These are phyloP conservation scores for Xerocomus potaroensis DNA, from an alignment of 768 basidiomycete genomes.

Conservation along the genomic window DNA sequence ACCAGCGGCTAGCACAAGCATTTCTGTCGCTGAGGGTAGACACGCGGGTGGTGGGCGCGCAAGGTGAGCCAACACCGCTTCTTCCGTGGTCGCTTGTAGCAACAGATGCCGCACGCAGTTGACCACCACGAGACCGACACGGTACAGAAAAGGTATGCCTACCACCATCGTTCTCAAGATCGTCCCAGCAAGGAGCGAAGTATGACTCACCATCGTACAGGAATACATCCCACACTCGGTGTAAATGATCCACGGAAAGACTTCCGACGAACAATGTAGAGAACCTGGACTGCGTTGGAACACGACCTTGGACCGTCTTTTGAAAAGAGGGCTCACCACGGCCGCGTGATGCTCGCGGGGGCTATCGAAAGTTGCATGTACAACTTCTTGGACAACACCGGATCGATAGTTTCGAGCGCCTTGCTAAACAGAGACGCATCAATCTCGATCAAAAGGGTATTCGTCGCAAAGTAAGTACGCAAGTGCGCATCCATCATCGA, in stretches of 20 bases:
- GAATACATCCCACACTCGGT: constrained; percentile 81
- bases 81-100: constrained; percentile 46
- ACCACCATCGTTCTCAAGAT: constrained; percentile 1
- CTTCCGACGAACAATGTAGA: constrained; percentile 64
- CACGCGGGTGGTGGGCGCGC: constrained; percentile 45
- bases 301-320: neutral
- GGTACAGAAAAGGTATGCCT: constrained; percentile 73
- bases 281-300: constrained; percentile 48
- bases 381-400: constrained; percentile 58
- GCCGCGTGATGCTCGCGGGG: constrained; percentile 53
- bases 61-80: constrained; percentile 46
- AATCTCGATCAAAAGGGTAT: constrained; percentile 63
- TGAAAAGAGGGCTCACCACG: constrained; percentile 47
- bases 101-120: constrained; percentile 56
- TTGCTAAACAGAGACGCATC: constrained; percentile 69
- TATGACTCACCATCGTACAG: constrained; percentile 70
- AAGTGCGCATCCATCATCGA: constrained; percentile 82
- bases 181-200: neutral
- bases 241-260: constrained; percentile 60
- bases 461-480: constrained; percentile 69
- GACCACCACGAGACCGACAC: constrained; percentile 66
- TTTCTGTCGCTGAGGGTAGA: constrained; percentile 56
- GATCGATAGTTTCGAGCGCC: constrained; percentile 62
- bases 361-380: constrained; percentile 60
- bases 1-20: constrained; percentile 57